A percentile compares a stretch with the other conserved stretches of the same genome.
These are phyloP conservation scores for Arthrobotrys pseudoclavata DNA, from an alignment of 2,329 filamentous ascomycete genomes.

Conservation along the genomic window DNA sequence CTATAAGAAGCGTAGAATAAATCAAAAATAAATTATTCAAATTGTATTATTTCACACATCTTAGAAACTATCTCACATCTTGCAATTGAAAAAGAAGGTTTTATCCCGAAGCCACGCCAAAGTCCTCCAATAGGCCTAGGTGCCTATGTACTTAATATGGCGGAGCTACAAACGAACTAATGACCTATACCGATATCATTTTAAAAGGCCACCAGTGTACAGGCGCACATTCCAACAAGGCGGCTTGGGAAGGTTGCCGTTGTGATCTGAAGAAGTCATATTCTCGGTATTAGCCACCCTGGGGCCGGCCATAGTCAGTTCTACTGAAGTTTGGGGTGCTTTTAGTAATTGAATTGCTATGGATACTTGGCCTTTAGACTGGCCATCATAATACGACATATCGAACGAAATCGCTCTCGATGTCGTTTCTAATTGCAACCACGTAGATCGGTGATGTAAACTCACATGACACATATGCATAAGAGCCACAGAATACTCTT, in stretches of 20 bases:
- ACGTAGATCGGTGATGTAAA: background rate
- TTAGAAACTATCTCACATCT: background rate
- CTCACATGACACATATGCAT: background rate
- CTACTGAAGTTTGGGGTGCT: background rate
- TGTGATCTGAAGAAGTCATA: background rate
- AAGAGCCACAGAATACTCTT: background rate
- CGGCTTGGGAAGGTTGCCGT: background rate
- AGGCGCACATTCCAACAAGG: too few relatives aligned
- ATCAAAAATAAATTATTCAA: background rate
- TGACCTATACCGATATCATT: too few relatives aligned
- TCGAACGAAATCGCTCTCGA: background rate
- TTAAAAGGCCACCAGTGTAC: too few relatives aligned
- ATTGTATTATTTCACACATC: background rate
- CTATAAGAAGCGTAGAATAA: background rate
- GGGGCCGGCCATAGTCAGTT: background rate
- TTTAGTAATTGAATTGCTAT: background rate
- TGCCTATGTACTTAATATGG: too few relatives aligned
- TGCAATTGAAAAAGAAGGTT: too few relatives aligned
- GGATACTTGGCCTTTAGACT: background rate
- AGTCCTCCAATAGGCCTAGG: too few relatives aligned
- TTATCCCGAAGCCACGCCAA: too few relatives aligned
- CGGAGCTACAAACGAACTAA: too few relatives aligned
- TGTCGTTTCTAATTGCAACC: background rate
- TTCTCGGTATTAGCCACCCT: background rate
- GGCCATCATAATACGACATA: background rate